These are phyloP conservation scores for Pecoramyces ruminantium DNA, from an alignment of 192 early-diverging fungal species.

Conservation along the genomic window DNA sequence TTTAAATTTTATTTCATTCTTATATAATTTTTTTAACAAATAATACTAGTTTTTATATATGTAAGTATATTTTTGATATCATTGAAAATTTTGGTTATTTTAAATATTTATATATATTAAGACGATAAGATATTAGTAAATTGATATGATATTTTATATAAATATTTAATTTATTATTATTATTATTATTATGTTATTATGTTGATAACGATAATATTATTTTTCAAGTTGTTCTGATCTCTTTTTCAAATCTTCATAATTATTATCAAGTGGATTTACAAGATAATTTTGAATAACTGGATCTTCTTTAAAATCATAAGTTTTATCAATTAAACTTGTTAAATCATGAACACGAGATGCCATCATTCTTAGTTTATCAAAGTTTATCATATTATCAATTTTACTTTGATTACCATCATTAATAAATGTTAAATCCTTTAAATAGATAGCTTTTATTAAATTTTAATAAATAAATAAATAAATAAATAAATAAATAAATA, in stretches of 20 bases:
- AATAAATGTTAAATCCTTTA: conserved; percentile 44
- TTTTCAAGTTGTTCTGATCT: neutral
- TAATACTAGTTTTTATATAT: too few species aligned
- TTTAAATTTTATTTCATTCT: too few species aligned
- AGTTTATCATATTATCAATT: conserved; percentile 33
- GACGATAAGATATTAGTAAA: too few species aligned
- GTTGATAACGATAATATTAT: neutral
- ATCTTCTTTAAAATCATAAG: conserved; percentile 11
- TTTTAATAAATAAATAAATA: too few species aligned
- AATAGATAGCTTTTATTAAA: conserved; percentile 23
- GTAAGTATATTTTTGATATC: too few species aligned
- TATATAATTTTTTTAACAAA: too few species aligned
- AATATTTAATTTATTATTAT: too few species aligned
- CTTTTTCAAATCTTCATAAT: neutral
- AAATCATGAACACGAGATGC: conserved; percentile 18
- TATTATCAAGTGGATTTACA: conserved; percentile 18
- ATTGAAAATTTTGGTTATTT: too few species aligned
- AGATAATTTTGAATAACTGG: conserved; percentile 36
- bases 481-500: neutral
- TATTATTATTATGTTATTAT: too few species aligned
- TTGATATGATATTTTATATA: too few species aligned
- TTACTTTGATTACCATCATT: conserved; percentile 42
- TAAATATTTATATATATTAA: too few species aligned
- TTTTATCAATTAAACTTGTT: neutral
- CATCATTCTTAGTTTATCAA: conserved; percentile 49